Percentiles rank a stretch among this genome's conserved stretches.
Conservation (phyloP, 805 yeast genomes). For the Cyberlindnera maclurae region DNA sequence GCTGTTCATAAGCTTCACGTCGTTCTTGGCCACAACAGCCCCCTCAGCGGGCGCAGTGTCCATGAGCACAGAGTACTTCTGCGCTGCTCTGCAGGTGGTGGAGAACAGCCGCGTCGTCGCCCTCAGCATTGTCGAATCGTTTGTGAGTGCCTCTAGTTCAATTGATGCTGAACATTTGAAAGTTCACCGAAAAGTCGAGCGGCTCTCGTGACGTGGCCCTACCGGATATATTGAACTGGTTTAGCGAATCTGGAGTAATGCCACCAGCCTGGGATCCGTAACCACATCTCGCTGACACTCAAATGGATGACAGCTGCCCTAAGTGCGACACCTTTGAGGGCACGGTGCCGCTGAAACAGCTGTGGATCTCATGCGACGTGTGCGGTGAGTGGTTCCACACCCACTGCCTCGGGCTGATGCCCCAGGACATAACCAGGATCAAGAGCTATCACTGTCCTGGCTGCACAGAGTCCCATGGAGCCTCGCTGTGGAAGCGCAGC, state of each 20-base stretch:
- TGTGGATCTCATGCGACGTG: constrained; percentile 56
- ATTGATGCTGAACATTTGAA: too few species aligned
- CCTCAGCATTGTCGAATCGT: not conserved
- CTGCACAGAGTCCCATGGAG: constrained; percentile 42
- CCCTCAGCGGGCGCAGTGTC: not conserved
- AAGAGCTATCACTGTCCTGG: constrained; percentile 47
- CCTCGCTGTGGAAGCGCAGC: constrained; percentile 41
- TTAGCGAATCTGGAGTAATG: too few species aligned
- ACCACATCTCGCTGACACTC: too few species aligned
- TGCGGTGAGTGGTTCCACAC: constrained; percentile 43
- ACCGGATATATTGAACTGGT: too few species aligned
- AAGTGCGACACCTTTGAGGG: constrained; percentile 6
- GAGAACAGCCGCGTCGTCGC: constrained; percentile 6
- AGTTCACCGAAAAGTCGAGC: too few species aligned
- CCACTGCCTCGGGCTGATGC: constrained; percentile 36
- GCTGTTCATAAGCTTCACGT: not conserved
- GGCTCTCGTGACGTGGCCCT: too few species aligned
- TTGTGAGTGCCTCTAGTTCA: too few species aligned
- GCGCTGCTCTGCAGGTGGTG: constrained; percentile 3
- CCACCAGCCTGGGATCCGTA: too few species aligned
- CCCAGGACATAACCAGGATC: constrained; percentile 31
- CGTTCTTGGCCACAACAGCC: not conserved
- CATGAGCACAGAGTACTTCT: not conserved
- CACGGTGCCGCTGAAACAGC: constrained; percentile 6
- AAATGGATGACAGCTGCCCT: constrained; percentile 11